These are phyloP conservation scores for Fusarium mexicanum DNA, from an alignment of 2,329 filamentous ascomycete species.

Conservation along the genomic window DNA sequence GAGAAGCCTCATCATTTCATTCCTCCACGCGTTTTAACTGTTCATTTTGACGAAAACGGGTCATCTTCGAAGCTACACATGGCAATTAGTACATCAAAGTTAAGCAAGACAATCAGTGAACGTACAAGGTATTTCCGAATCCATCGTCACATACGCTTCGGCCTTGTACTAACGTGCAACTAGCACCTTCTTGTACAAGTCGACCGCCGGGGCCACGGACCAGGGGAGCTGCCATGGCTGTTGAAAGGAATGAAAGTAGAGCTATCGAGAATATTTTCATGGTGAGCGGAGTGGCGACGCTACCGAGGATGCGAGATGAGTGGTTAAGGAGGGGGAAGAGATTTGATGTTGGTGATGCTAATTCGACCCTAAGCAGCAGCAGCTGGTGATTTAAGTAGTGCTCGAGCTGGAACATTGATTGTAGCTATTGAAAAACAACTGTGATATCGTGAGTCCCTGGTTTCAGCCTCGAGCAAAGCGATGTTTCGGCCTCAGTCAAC, in stretches of 20 bases:
- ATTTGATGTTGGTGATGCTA: neutral
- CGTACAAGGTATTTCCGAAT: slow-evolving; percentile 19
- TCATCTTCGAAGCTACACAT: slow-evolving; percentile 1
- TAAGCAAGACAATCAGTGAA: too few relatives aligned
- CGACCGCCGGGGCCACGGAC: slow-evolving; percentile 11
- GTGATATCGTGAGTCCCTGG: neutral
- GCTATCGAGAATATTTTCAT: neutral
- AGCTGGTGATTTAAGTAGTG: accelerated
- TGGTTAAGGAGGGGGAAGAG: neutral
- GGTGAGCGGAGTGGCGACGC: neutral
- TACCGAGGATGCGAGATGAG: neutral
- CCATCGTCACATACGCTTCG: slow-evolving; percentile 18
- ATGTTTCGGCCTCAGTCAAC: neutral
- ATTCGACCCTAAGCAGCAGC: accelerated
- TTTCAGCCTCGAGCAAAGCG: neutral
- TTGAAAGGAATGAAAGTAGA: neutral
- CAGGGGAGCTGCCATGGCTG: neutral
- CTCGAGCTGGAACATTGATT: accelerated
- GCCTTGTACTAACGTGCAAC: slow-evolving; percentile 3
- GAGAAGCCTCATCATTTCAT: neutral
- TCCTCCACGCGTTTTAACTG: accelerated
- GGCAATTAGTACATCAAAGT: too few relatives aligned
- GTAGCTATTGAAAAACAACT: neutral
- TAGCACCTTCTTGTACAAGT: neutral
- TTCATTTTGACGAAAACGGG: neutral